phyloP scores from a whole-genome alignment of 2,329 filamentous ascomycete genomes.

The Daldinia sp. region DNA sequence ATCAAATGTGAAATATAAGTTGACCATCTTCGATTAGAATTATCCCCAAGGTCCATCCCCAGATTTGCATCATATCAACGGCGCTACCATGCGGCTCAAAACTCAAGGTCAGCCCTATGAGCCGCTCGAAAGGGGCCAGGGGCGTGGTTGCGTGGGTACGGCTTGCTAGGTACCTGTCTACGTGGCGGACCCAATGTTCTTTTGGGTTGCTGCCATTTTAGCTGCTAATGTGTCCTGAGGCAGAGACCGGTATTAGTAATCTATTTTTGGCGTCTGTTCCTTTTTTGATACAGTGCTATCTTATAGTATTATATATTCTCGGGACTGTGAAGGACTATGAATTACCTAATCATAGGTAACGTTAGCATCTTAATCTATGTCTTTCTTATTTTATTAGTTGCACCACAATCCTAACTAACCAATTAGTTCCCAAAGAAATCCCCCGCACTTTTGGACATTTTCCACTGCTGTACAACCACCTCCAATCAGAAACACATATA shows the following conservation, averaged over 20 bases:
- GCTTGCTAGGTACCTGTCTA: background rate
- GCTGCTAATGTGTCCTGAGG: background rate
- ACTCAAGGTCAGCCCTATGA: slow-evolving; percentile 49
- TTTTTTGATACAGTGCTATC: background rate
- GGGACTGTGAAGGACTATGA: background rate
- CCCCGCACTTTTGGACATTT: no score
- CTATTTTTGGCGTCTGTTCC: background rate
- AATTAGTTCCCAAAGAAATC: no score
- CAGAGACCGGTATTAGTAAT: background rate
- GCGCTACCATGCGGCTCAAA: slow-evolving; percentile 50
- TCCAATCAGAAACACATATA: no score
- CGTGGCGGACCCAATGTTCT: slow-evolving; percentile 21
- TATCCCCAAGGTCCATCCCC: slow-evolving; percentile 40
- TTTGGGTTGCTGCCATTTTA: background rate
- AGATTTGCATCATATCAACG: slow-evolving; percentile 48
- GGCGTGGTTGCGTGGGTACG: slow-evolving; percentile 39
- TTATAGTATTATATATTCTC: background rate
- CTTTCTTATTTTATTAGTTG: no score
- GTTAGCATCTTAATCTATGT: no score
- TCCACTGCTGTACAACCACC: no score
- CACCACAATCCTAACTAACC: no score
- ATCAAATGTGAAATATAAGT: slow-evolving; percentile 31
- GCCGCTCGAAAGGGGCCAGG: slow-evolving; percentile 38
- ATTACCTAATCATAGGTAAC: no score
- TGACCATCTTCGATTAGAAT: slow-evolving; percentile 42